Conservation (phyloP, 345 rosid species). For the Dovyalis caffra region DNA sequence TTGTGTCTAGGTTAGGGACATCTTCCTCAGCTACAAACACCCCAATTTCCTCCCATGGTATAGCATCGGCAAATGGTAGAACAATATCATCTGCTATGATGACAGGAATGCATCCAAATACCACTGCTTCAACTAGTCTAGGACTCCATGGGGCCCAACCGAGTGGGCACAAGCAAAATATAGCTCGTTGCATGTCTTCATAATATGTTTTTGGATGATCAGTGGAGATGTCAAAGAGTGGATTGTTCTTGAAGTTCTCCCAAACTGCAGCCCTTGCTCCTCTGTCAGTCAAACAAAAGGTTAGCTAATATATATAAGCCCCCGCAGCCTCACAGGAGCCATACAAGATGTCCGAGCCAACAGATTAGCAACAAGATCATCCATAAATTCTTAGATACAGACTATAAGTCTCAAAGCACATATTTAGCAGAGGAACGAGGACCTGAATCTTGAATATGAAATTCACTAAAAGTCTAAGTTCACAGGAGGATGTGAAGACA, state of each 20-base stretch:
- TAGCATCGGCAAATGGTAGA: conserved; percentile 93
- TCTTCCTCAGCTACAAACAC: conserved; percentile 87
- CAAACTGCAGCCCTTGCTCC: conserved; percentile 99
- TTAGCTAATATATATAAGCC: neutral
- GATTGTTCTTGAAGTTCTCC: conserved; percentile 96
- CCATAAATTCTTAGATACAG: neutral
- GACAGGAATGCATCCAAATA: conserved; percentile 95
- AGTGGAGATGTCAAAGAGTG: conserved; percentile 88
- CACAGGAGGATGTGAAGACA: neutral
- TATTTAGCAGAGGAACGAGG: neutral
- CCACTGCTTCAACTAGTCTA: conserved; percentile 94
- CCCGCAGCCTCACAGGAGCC: neutral
- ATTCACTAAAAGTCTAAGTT: neutral
- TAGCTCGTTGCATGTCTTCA: conserved; percentile 94
- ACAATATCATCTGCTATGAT: conserved; percentile 96
- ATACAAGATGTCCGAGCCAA: neutral
- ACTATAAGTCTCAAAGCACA: neutral
- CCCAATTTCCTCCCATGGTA: conserved; percentile 98
- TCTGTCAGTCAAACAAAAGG: conserved; percentile 35
- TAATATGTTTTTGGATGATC: conserved; percentile 94
- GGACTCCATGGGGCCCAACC: conserved; percentile 99
- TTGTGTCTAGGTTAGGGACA: conserved; percentile 73
- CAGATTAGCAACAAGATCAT: neutral
- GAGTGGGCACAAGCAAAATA: conserved; percentile 89
- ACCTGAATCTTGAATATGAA: neutral